Base-by-base conservation (phyloP, 2,329 filamentous ascomycete species). In the Meredithiella fracta region DNA sequence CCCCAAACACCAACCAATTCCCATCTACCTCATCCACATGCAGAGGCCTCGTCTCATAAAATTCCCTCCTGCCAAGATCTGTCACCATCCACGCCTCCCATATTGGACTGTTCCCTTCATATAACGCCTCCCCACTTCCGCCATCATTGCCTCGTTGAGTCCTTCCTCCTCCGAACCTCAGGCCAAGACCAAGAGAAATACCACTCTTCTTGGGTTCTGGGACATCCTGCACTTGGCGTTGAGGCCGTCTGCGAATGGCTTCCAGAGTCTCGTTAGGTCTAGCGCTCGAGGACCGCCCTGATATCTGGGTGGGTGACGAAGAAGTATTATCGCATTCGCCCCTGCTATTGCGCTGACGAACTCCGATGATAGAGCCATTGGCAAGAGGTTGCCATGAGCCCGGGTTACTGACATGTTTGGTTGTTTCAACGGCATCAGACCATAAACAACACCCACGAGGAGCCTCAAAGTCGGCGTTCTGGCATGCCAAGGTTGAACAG, bases 371-470 rank as follows among this genome's bases (percentile, higher is more conserved):
- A 55, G 76, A 77, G 0, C 80, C 78, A 31, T 74, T 75, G 0
- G 73, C 71, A 5, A 85, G 70, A 1, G 78, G 70, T 59, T 82
- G 77, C 83, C 83, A 88, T 0, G 69, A 65, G 0, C 84, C 84
- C 0, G 82, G 81, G 38, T 82, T 75, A n/a, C 72, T 66, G 6
- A 87, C 71, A 7, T 69, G 72, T 50, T 76, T 73, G 40, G 69
- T 73, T 2, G 71, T 66, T 61, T 79, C 74, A 15, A 69, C 73
- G 1, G 76, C 73, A 22, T 74, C 71, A 4, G 66, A 63, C 77
- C 76, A 80, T 1, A 69, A 64, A 59, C 73, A 77, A 59, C 72
- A 76, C 4, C 68, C 70, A 37, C 69, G 69, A 15, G 65, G 68
- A 0, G 67, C 67, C 1, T 69, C 66, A 0, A 66, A 67, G 1